Percentiles rank a stretch among this genome's conserved stretches.
Evolutionary conservation across 495 filamentous ascomycete species (phyloP).

Genomic region (Pyronema domesticum): DNA sequence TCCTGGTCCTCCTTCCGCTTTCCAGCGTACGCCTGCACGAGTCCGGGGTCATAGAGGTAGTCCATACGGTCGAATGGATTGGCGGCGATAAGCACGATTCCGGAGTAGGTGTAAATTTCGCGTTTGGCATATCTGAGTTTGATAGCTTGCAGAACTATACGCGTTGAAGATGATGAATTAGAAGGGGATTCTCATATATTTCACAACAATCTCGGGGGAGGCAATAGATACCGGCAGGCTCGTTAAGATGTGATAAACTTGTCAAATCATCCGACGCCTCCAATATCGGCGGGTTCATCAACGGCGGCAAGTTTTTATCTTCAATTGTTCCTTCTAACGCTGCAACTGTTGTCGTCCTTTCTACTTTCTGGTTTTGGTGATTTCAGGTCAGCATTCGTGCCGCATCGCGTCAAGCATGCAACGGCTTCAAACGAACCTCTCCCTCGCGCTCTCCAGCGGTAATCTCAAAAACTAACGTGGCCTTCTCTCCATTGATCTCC

Average conservation of each 20-base stretch:
- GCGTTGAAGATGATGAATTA: constrained; percentile 2
- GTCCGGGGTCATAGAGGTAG: constrained; percentile 93
- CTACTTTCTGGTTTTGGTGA: constrained; percentile 16
- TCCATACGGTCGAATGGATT: constrained; percentile 97
- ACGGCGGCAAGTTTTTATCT: constrained; percentile 63
- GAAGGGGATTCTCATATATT: constrained; percentile 2
- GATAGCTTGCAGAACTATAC: constrained; percentile 83
- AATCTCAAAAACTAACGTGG: constrained; percentile 65
- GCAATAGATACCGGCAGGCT: constrained; percentile 69
- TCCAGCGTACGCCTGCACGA: constrained; percentile 97
- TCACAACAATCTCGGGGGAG: neutral
- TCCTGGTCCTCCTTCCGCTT: constrained; percentile 93
- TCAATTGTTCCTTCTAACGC: constrained; percentile 49
- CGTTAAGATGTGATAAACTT: constrained; percentile 93
- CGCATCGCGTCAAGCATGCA: neutral
- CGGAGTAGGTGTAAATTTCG: constrained; percentile 99
- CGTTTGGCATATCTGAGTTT: constrained; percentile 95
- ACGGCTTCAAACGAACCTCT: constrained; percentile 44
- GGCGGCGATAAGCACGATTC: constrained; percentile 95
- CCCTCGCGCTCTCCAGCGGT: constrained; percentile 46
- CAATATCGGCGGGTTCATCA: constrained; percentile 97
- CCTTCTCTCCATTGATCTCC: constrained; percentile 64
- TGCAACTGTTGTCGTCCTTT: constrained; percentile 46
- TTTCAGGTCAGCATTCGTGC: constrained; percentile 9
- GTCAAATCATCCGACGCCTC: constrained; percentile 98